A percentile compares a stretch with the other conserved stretches of the same genome.
Evolutionary conservation across 768 basidiomycete species (phyloP).

Genomic region (Tricholomella constricta): DNA sequence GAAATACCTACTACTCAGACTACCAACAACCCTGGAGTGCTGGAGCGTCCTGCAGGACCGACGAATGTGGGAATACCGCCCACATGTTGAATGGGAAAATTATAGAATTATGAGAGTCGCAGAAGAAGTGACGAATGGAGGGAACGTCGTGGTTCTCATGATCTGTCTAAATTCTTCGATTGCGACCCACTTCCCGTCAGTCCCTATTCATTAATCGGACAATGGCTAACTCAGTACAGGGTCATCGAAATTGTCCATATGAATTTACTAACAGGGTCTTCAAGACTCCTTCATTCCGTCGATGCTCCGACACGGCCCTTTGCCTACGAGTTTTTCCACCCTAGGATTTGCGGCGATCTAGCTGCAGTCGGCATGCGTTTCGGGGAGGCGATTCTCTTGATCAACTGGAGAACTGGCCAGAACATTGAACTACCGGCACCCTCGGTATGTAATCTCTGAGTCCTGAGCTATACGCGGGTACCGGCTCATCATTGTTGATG

Average conservation of each 20-base stretch:
- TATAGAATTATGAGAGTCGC: neutral
- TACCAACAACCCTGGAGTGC: neutral
- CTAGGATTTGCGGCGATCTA: conserved; percentile 1
- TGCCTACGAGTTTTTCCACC: neutral
- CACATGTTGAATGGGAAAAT: neutral
- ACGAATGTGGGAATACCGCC: neutral
- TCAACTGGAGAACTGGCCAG: conserved; percentile 6
- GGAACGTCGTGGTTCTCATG: conserved; percentile 1
- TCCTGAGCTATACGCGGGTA: neutral
- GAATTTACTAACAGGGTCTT: neutral
- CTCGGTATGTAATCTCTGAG: neutral
- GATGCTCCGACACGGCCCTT: neutral
- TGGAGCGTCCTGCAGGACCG: neutral
- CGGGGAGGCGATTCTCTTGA: neutral
- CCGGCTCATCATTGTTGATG: neutral
- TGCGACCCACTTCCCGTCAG: neutral
- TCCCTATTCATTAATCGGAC: neutral
- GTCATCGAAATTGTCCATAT: conserved; percentile 1
- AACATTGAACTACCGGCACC: neutral
- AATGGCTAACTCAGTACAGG: neutral
- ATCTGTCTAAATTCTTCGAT: neutral
- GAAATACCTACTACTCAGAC: neutral
- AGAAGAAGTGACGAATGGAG: conserved; percentile 5
- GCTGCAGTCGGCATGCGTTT: conserved; percentile 4
- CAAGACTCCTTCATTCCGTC: neutral